These are phyloP conservation scores for Lotmaria passim DNA, from an alignment of 208 protist genomes.

Conservation along the genomic window DNA sequence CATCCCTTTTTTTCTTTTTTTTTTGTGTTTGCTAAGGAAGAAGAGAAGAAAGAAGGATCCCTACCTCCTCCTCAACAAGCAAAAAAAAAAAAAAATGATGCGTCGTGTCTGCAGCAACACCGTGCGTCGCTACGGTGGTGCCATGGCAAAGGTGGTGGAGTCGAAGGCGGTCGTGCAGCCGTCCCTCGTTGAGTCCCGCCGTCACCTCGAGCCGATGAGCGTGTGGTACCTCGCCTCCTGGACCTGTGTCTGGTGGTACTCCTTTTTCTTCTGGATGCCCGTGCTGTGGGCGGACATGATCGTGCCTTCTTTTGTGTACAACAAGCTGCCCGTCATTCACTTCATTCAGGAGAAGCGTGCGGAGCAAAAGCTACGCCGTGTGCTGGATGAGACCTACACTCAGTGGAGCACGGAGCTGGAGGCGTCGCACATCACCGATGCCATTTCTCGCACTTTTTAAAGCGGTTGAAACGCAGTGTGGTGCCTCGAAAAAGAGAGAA, in stretches of 20 bases:
- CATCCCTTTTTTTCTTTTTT: not conserved
- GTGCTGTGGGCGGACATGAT: constrained; percentile 88
- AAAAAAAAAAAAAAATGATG: constrained; percentile 37
- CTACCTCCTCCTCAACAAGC: not conserved
- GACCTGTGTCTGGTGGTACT: constrained; percentile 86
- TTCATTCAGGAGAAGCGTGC: constrained; percentile 88
- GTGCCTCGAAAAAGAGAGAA: constrained; percentile 14
- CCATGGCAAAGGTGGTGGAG: constrained; percentile 42
- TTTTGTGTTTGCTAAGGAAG: too few relatives aligned
- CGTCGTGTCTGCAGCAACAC: constrained; percentile 44
- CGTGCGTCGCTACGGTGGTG: constrained; percentile 41
- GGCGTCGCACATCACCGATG: constrained; percentile 73
- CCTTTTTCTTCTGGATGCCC: constrained; percentile 91
- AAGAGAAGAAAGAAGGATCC: too few relatives aligned
- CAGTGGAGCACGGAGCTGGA: constrained; percentile 85
- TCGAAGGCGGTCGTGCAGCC: constrained; percentile 31
- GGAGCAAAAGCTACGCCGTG: constrained; percentile 86
- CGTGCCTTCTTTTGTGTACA: constrained; percentile 84
- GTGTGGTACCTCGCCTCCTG: constrained; percentile 89
- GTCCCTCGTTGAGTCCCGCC: constrained; percentile 57
- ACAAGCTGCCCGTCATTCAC: constrained; percentile 89
- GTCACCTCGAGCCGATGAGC: constrained; percentile 87
- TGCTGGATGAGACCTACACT: constrained; percentile 86
- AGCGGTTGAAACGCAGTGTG: not conserved
- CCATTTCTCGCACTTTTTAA: constrained; percentile 85